A percentile compares a stretch with the other conserved stretches of the same genome.
phyloP scores from a whole-genome alignment of 306 rosid genomes.

The Bauhinia variegata region DNA sequence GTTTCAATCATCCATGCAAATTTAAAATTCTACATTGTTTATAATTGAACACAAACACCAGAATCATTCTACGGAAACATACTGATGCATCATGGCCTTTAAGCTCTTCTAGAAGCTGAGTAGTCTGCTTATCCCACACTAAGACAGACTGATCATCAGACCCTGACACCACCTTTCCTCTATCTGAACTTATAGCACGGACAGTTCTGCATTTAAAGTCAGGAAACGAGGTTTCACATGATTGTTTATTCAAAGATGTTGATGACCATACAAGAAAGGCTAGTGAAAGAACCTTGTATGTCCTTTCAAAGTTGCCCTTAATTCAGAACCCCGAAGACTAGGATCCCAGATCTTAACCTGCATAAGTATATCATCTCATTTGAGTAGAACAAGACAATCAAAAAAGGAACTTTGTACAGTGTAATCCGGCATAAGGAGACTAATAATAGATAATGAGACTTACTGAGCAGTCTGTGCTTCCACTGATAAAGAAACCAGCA shows the following conservation, averaged over 20 bases:
- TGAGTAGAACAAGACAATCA: no score
- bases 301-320: conserved; percentile 92
- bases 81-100: conserved; percentile 98
- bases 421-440: conserved; percentile 29
- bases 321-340: conserved; percentile 94
- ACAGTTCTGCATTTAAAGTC: conserved; percentile 66
- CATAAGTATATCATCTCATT: conserved; percentile 33
- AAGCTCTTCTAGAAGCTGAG: conserved; percentile 97
- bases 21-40: conserved; percentile 35
- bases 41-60: conserved; percentile 1
- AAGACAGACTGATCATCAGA: conserved; percentile 91
- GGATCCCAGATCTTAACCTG: conserved; percentile 99
- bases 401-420: no score
- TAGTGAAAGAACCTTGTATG: conserved; percentile 71
- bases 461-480: conserved; percentile 95
- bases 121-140: conserved; percentile 98
- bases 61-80: conserved; percentile 27
- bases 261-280: no score
- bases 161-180: conserved; percentile 94
- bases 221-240: conserved; percentile 30
- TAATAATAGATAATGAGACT: conserved; percentile 38
- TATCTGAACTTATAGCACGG: conserved; percentile 92
- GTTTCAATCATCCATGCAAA: conserved; percentile 31
- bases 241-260: conserved; percentile 32
- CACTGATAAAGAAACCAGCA: conserved; percentile 97